Base-by-base conservation (phyloP, 805 yeast species). In the Candida chauliodis region DNA sequence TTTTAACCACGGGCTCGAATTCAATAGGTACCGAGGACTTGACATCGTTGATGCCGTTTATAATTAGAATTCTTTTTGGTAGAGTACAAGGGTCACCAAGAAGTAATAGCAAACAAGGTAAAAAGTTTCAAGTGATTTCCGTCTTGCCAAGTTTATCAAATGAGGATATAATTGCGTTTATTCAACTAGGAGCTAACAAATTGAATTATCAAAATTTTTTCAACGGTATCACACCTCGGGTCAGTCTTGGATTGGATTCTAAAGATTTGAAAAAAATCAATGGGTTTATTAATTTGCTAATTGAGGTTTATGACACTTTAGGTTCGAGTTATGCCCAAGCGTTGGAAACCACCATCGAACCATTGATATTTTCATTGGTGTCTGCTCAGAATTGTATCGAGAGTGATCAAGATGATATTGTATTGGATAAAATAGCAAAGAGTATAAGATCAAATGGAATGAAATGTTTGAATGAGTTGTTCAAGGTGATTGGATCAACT, bases 11-110 rank as follows among this genome's bases (percentile, higher is more conserved):
- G 26, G 65, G 72, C 15, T 21, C 32, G 9, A 10, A 25, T 6
- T 73, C 78, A 7, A 68, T 62, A 3, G 69, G 89, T 38, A 87
- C 84, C 45, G 70, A 66, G 6, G 97, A 93, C 53, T 63, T 73
- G 11, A 64, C 56, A 2, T 57, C 45, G 1, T 71, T 91, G 2
- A 76, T 88, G 75, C 93, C 95, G 1, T 52, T 85, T 21, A 72
- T 89, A 3, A 55, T 89, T 34, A 66, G 96, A 47, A 81, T 93
- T 18, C 63, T 93, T 15, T 91, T 82, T 59, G 98, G 98, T 7
- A 73, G 95, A 41, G 87, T 89, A 7, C 95, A 87, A 59, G 71
- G 71, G 8, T 73, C 81, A 1, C 70, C 80, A 4, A 74, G 69
- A 39, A 81, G 84, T 55, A 88, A 87, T 42, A 75, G 80, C 20